These are phyloP conservation scores for Colletotrichum musicola DNA, from an alignment of 2,329 filamentous ascomycete species.

Conservation along the genomic window DNA sequence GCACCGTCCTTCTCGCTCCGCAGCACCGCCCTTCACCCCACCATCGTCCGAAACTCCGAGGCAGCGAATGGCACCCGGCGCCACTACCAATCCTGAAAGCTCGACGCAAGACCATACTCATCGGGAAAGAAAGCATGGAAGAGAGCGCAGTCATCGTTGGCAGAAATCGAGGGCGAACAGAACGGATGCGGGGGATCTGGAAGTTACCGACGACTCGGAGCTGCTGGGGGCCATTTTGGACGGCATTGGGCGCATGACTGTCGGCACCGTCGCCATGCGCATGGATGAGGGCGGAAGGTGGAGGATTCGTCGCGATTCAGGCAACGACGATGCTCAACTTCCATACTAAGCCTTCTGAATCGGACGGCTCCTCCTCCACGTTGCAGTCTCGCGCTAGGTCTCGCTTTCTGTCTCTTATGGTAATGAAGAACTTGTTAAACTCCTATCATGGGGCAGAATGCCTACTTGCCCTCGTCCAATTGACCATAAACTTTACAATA, in stretches of 20 bases:
- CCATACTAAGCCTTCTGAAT: background rate
- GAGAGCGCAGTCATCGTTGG: background rate
- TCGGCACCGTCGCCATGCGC: conserved; percentile 48
- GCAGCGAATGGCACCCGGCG: background rate
- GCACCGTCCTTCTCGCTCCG: background rate
- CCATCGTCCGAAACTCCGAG: background rate
- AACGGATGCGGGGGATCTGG: background rate
- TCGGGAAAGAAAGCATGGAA: background rate
- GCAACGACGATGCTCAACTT: conserved; percentile 1
- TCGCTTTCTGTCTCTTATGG: background rate
- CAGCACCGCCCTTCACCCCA: conserved; percentile 1
- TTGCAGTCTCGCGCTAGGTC: background rate
- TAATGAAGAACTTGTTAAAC: conserved; percentile 13
- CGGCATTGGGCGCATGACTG: conserved; percentile 49
- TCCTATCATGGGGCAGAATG: background rate
- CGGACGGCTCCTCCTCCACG: background rate
- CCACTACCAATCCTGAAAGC: background rate
- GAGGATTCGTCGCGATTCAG: conserved; percentile 48
- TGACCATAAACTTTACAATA: background rate
- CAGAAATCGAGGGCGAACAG: background rate
- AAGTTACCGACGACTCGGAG: conserved; percentile 45
- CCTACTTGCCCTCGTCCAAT: background rate
- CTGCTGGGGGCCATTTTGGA: conserved; percentile 52
- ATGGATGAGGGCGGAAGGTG: conserved; percentile 55
- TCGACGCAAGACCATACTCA: background rate